phyloP scores from a whole-genome alignment of 2,329 filamentous ascomycete species.

The Penicillium thymicola region DNA sequence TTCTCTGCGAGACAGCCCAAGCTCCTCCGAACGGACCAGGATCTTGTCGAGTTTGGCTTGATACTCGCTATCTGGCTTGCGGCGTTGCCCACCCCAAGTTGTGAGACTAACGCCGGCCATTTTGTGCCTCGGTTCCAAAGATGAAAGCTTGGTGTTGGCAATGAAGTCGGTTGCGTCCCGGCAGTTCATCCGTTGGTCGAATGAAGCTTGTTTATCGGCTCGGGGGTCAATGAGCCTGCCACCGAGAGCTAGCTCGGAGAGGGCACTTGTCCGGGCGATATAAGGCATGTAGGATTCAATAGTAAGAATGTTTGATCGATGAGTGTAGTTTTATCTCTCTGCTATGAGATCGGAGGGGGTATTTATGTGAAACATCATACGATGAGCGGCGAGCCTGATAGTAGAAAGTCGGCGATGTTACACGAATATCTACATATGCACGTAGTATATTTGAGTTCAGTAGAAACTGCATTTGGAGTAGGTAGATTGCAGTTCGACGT shows the following conservation, averaged over 20 bases:
- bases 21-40: slow-evolving; percentile 8
- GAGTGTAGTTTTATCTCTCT: background rate
- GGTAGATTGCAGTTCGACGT: too few relatives aligned
- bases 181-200: slow-evolving; percentile 10
- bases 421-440: background rate
- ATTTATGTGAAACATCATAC: background rate
- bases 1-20: slow-evolving; percentile 1
- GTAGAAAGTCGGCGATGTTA: background rate
- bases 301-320: background rate
- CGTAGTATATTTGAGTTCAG: too few relatives aligned
- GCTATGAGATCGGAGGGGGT: background rate
- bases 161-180: slow-evolving; percentile 15
- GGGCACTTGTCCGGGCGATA: slow-evolving; percentile 6
- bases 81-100: background rate
- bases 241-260: slow-evolving; percentile 8
- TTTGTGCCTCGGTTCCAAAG: slow-evolving; percentile 6
- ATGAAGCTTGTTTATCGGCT: slow-evolving; percentile 11
- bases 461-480: too few relatives aligned
- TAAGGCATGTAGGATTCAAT: slow-evolving; percentile 8
- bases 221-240: slow-evolving; percentile 14
- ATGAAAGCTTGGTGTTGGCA: slow-evolving; percentile 6
- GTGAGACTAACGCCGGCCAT: slow-evolving; percentile 4
- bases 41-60: slow-evolving; percentile 9
- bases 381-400: background rate
- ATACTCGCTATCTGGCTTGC: background rate